phyloP scores from a whole-genome alignment of 2,329 filamentous ascomycete species.

The Ophiostoma triangulosporum region DNA sequence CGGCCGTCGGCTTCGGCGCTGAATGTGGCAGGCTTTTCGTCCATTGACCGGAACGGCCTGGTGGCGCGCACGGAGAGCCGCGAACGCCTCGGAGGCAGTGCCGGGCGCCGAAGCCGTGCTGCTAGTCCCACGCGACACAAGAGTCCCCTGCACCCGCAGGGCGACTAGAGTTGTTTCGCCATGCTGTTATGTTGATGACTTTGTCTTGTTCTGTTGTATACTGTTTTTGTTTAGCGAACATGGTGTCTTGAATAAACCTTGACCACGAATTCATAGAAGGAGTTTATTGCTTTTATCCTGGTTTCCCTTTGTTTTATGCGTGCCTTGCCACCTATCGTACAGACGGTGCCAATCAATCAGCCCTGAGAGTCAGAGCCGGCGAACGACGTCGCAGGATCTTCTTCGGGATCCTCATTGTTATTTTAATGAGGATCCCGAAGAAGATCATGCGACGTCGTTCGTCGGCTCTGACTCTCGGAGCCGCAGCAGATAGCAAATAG shows the following conservation, averaged over 20 bases:
- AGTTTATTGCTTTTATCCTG: too few relatives aligned
- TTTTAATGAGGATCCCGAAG: too few relatives aligned
- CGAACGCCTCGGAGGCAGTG: conserved; percentile 50
- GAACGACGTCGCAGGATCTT: too few relatives aligned
- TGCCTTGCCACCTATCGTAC: too few relatives aligned
- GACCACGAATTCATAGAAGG: not conserved
- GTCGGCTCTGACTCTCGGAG: too few relatives aligned
- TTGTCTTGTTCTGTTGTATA: not conserved
- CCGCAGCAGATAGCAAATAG: too few relatives aligned
- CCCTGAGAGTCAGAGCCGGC: too few relatives aligned
- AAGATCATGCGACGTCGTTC: too few relatives aligned
- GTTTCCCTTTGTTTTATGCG: not conserved
- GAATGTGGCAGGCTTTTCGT: conserved; percentile 17
- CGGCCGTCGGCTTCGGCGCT: conserved; percentile 15
- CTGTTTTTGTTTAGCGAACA: not conserved
- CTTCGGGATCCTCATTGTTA: too few relatives aligned
- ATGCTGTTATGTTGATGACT: too few relatives aligned
- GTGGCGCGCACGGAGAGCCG: conserved; percentile 75
- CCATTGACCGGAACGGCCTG: conserved; percentile 51
- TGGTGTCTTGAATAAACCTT: not conserved
- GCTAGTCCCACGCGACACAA: conserved; percentile 46
- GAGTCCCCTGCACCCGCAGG: conserved; percentile 26
- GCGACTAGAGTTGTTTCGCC: not conserved
- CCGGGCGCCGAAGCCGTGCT: conserved; percentile 42
- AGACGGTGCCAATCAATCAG: too few relatives aligned